phyloP scores from a whole-genome alignment of 768 basidiomycete genomes.

The Auricularia cornea region DNA sequence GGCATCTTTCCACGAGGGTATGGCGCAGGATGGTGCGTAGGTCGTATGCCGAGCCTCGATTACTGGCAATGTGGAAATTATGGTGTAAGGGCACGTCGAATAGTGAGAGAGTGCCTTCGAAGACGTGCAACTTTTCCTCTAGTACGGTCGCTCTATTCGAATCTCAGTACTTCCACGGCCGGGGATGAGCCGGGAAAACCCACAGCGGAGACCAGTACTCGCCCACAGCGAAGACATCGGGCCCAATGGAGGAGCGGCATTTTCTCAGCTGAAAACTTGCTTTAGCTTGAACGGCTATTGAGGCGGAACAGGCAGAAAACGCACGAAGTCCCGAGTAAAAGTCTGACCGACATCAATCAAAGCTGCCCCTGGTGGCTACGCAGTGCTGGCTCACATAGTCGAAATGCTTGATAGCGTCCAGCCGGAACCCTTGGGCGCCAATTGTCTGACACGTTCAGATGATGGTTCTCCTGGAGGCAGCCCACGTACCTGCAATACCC shows the following conservation, averaged over 20 bases:
- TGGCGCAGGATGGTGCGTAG: slow-evolving; percentile 63
- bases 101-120: slow-evolving; percentile 41
- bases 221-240: slow-evolving; percentile 56
- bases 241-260: background rate
- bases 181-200: no score
- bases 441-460: slow-evolving; percentile 42
- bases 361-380: no score
- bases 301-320: slow-evolving; percentile 10
- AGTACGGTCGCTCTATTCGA: background rate
- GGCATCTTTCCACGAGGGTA: slow-evolving; percentile 58
- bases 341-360: background rate
- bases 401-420: slow-evolving; percentile 90
- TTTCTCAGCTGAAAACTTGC: background rate
- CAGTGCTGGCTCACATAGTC: slow-evolving; percentile 36
- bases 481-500: slow-evolving; percentile 51
- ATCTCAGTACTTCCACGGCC: no score
- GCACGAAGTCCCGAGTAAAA: slow-evolving; percentile 52
- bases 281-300: background rate
- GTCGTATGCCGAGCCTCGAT: slow-evolving; percentile 58
- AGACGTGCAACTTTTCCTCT: background rate
- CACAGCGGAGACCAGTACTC: slow-evolving; percentile 64
- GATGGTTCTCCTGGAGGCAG: background rate
- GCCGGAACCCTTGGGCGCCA: slow-evolving; percentile 63
- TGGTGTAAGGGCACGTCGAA: slow-evolving; percentile 89
- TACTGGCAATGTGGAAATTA: slow-evolving; percentile 74